These are phyloP conservation scores for Periconia sp. DNA, from an alignment of 2,329 filamentous ascomycete species.

Conservation along the genomic window DNA sequence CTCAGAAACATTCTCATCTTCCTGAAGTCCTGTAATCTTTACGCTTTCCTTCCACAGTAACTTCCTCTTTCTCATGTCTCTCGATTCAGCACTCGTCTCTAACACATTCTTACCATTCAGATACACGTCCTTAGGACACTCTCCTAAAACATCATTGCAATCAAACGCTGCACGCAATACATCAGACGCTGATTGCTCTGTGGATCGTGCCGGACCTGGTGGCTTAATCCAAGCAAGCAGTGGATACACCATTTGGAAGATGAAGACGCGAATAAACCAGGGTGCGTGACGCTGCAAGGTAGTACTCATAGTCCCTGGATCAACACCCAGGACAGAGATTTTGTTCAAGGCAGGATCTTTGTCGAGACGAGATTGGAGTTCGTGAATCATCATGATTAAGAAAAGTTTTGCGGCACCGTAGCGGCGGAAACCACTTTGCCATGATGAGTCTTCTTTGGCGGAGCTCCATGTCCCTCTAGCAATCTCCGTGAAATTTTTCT, in stretches of 20 bases:
- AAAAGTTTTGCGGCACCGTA: constrained; percentile 2
- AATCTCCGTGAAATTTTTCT: too few species aligned
- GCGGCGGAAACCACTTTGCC: neutral
- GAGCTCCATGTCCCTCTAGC: neutral
- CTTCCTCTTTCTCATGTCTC: neutral
- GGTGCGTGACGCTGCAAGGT: too few species aligned
- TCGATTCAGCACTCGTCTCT: neutral
- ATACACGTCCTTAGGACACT: constrained; percentile 1
- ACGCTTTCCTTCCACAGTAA: too few species aligned
- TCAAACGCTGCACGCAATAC: constrained; percentile 1
- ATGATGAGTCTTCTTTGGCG: neutral
- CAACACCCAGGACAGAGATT: too few species aligned
- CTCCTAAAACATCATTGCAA: neutral
- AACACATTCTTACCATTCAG: neutral
- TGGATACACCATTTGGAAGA: neutral
- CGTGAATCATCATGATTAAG: constrained; percentile 3
- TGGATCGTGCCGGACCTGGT: neutral
- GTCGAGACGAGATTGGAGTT: neutral
- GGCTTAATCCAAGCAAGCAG: neutral
- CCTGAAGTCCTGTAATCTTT: too few species aligned
- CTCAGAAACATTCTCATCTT: too few species aligned
- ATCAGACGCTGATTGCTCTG: neutral
- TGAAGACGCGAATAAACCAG: too few species aligned
- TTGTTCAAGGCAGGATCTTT: neutral
- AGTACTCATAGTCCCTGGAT: too few species aligned